Conservation (phyloP, 169 alveolate genomes). For the Eimeria maxima region DNA sequence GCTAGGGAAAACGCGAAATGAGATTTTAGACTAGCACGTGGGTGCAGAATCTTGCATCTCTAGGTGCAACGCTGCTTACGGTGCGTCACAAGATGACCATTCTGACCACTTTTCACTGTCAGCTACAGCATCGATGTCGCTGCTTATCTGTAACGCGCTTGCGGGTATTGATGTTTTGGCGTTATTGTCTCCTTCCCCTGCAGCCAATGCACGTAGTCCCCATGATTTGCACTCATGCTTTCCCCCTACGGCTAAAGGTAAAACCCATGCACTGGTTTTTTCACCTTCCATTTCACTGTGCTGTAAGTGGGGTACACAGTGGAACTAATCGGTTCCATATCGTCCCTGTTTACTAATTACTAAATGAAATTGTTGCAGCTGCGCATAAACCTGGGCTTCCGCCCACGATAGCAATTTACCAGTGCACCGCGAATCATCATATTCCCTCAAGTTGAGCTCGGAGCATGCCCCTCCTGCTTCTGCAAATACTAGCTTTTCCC, state of each 20-base stretch:
- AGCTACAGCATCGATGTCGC: not conserved
- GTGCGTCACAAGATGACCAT: slow-evolving; percentile 73
- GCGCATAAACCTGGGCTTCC: not conserved
- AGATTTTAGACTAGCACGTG: not conserved
- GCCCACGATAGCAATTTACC: slow-evolving; percentile 4
- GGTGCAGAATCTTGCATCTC: not conserved
- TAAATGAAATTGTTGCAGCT: not conserved
- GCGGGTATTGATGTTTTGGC: not conserved
- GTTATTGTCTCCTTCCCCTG: not conserved
- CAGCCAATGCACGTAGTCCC: not conserved
- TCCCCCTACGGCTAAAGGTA: not conserved
- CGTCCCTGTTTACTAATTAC: not conserved
- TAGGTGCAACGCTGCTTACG: slow-evolving; percentile 26
- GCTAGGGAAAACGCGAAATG: not conserved
- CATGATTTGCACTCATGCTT: not conserved
- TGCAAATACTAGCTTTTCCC: slow-evolving; percentile 62
- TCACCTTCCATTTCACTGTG: not conserved
- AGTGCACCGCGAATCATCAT: slow-evolving; percentile 48
- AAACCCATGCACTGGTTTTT: not conserved
- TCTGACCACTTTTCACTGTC: slow-evolving; percentile 26
- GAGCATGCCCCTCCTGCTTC: slow-evolving; percentile 71
- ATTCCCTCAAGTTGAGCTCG: slow-evolving; percentile 47
- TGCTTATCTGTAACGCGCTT: slow-evolving; percentile 64
- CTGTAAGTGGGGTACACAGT: not conserved
- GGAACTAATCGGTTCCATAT: not conserved